Base-by-base conservation (phyloP, 2,329 filamentous ascomycete genomes). In the Pseudogymnoascus sp. region DNA sequence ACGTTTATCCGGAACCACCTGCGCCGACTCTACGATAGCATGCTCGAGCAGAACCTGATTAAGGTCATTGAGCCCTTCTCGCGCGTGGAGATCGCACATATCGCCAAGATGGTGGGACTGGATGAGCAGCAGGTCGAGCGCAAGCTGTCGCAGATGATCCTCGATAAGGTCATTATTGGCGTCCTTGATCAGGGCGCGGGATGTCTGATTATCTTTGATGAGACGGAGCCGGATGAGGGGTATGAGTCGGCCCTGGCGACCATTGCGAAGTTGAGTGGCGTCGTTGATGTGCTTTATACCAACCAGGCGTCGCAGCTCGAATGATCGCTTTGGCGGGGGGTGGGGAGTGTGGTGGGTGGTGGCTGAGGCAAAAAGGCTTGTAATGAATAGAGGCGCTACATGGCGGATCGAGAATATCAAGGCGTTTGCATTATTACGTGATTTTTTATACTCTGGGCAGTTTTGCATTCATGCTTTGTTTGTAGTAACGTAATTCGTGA, bases 11-110 rank as follows among this genome's bases (percentile, higher is more conserved):
- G 93, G 65, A 96, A 94, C 76, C 94, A 99, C 78, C 86, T 99
- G 67, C 90, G 92, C 63, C 88, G 91, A 58, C 82, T 99, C 59
- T 99, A 99, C 78, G 94, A 99, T 76, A 91, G 92, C 73, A 97
- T 99, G 91, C 77, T 99, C 72, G 94, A 99, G 80, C 94, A 99
- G 82, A 99, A 99, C 76, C 83, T 99, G 41, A 95, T 97, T 83
- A 97, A 99, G 81, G 94, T 99, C 65, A 99, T 99, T 73, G 94
- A 99, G 81, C 94, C 94, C 20, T 99, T 97, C 78, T 96, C 90
- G 71, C 86, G 92, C 64, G 94, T 99, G 60, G 94, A 99, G 78
- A 96, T 99, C 70, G 89, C 88, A 69, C 94, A 99, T 74, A 91
- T 99, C 70, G 93, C 94, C 68, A 91, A 94, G 80, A 96, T 97